Evolutionary conservation across 2,329 filamentous ascomycete genomes (phyloP).

Genomic region (Alternaria sp.): DNA sequence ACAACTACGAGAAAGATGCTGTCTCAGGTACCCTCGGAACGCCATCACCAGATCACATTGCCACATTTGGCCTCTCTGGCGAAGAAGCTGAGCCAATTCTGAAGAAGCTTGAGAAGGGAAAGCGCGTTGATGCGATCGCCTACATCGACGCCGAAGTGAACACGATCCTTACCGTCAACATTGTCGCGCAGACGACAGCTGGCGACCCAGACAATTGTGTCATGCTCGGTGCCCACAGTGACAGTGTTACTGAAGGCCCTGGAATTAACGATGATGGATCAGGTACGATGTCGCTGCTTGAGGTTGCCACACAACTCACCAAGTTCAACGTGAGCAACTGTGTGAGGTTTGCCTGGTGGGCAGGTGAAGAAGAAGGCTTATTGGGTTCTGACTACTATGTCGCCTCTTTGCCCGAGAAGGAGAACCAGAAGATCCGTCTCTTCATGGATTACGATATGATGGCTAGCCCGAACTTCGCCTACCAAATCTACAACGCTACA

Average conservation of each 20-base stretch:
- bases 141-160: conserved; percentile 60
- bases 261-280: conserved; percentile 56
- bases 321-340: conserved; percentile 52
- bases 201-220: conserved; percentile 53
- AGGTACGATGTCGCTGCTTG: conserved; percentile 51
- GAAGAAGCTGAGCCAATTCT: conserved; percentile 65
- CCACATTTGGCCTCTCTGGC: conserved; percentile 74
- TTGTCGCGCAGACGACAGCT: conserved; percentile 51
- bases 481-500: conserved; percentile 53
- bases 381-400: conserved; percentile 54
- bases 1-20: conserved; percentile 74
- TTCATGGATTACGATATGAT: conserved; percentile 59
- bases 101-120: conserved; percentile 61
- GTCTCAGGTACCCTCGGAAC: conserved; percentile 73
- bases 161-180: conserved; percentile 59
- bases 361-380: conserved; percentile 53
- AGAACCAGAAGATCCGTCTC: conserved; percentile 52
- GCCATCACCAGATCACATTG: conserved; percentile 66
- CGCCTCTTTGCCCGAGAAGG: conserved; percentile 40
- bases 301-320: conserved; percentile 52
- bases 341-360: conserved; percentile 53
- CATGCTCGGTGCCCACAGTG: conserved; percentile 54
- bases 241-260: conserved; percentile 53
- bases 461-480: conserved; percentile 51
- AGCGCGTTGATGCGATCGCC: conserved; percentile 55